Percentiles rank a stretch among this genome's conserved stretches.
Conservation (phyloP, 805 yeast genomes). For the Saturnispora gosingensis region DNA sequence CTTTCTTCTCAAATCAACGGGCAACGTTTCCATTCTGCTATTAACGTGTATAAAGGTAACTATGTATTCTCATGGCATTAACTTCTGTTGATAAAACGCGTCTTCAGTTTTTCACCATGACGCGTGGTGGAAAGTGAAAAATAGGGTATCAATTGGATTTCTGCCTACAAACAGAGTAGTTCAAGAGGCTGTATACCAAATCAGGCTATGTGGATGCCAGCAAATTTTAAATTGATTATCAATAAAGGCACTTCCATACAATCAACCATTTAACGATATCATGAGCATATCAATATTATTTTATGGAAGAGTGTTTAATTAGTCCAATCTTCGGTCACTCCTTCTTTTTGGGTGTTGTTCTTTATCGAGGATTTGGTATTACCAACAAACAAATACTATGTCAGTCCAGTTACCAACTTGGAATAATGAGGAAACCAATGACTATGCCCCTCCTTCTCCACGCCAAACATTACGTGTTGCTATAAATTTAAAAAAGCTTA, state of each 20-base stretch:
- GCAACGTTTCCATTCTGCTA: slow-evolving; percentile 2
- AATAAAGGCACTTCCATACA: too few species aligned
- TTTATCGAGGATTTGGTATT: background rate
- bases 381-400: background rate
- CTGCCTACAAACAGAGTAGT: too few species aligned
- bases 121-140: background rate
- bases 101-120: slow-evolving; percentile 8
- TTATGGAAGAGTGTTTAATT: background rate
- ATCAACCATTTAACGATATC: background rate
- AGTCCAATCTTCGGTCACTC: background rate
- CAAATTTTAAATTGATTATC: background rate
- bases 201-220: too few species aligned
- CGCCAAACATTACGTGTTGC: slow-evolving; percentile 64
- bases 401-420: slow-evolving; percentile 17
- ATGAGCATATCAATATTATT: background rate
- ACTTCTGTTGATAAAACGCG: background rate
- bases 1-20: background rate
- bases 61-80: background rate
- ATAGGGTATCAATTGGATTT: background rate
- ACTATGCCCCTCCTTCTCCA: slow-evolving; percentile 42
- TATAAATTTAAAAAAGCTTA: slow-evolving; percentile 59
- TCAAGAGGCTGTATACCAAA: too few species aligned
- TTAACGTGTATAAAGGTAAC: background rate
- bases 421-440: slow-evolving; percentile 26
- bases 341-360: background rate